phyloP scores from a whole-genome alignment of 2,329 filamentous ascomycete species.

The Penicillium oxalicum region DNA sequence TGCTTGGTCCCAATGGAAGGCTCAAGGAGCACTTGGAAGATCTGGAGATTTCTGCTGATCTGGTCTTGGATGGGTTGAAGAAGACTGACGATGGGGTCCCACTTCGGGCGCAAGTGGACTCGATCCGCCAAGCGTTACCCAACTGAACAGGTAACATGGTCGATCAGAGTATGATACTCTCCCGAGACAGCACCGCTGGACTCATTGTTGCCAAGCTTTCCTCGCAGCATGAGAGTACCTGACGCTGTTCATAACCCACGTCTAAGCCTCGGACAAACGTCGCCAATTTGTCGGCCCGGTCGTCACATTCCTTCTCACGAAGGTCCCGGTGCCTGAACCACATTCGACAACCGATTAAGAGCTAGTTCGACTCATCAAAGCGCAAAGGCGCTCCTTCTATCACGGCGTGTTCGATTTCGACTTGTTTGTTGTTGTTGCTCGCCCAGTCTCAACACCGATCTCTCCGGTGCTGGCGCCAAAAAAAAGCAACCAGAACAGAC shows the following conservation, averaged over 20 bases:
- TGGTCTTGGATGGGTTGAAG: not conserved
- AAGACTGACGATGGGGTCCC: not conserved
- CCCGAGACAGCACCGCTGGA: not conserved
- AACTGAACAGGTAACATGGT: not conserved
- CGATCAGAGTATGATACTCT: not conserved
- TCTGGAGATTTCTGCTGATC: not conserved
- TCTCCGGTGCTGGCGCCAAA: no score
- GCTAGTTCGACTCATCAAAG: no score
- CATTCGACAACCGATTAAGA: no score
- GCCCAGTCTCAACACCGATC: no score
- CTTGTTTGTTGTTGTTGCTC: no score
- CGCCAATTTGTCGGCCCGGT: not conserved
- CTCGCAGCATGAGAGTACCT: no score
- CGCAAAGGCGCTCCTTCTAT: no score
- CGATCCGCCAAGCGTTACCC: not conserved
- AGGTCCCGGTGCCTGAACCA: not conserved
- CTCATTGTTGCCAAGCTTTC: not conserved
- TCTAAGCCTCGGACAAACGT: not conserved
- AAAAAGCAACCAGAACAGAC: not conserved
- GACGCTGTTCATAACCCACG: not conserved
- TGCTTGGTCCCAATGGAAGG: not conserved
- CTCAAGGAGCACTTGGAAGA: not conserved
- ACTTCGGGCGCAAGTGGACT: not conserved
- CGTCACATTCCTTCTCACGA: not conserved
- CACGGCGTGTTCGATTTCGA: no score